Percentiles rank a stretch among this genome's conserved stretches.
These are phyloP conservation scores for Acanthamoeba rhysodes DNA, from an alignment of 208 protist genomes.

Conservation along the genomic window DNA sequence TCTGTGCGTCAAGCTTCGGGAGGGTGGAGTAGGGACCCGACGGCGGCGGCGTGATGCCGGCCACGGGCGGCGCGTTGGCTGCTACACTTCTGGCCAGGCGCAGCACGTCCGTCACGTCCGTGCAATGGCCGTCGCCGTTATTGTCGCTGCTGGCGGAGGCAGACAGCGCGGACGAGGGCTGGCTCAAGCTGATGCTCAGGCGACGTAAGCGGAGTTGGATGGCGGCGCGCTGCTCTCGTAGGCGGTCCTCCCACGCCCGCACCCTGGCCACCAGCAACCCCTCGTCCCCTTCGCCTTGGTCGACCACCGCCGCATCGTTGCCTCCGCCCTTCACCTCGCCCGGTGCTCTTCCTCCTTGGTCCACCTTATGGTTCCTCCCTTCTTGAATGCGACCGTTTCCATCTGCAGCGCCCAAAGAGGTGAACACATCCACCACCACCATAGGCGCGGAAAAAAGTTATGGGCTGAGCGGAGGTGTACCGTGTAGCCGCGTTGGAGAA, in stretches of 20 bases:
- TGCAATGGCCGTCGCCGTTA: too few relatives aligned
- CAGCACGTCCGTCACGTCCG: background rate
- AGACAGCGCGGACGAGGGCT: background rate
- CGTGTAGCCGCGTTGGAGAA: background rate
- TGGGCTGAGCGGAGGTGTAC: background rate
- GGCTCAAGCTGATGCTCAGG: background rate
- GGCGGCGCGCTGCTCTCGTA: background rate
- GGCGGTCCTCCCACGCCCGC: background rate
- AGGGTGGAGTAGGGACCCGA: background rate
- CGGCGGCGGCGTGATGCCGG: background rate
- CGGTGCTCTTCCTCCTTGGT: background rate
- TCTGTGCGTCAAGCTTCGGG: background rate
- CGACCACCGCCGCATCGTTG: background rate
- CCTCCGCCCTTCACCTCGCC: too few relatives aligned
- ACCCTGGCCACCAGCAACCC: background rate
- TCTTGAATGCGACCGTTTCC: background rate
- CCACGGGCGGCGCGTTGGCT: background rate
- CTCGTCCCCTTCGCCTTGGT: background rate
- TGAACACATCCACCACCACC: background rate
- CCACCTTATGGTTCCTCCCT: background rate
- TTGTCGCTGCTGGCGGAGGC: too few relatives aligned
- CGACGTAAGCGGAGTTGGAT: background rate
- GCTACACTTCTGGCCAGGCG: background rate
- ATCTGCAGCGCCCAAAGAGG: background rate
- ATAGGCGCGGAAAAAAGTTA: background rate